These are phyloP conservation scores for Hanseniaspora sp. DNA, from an alignment of 1,139 yeast species.

Conservation along the genomic window DNA sequence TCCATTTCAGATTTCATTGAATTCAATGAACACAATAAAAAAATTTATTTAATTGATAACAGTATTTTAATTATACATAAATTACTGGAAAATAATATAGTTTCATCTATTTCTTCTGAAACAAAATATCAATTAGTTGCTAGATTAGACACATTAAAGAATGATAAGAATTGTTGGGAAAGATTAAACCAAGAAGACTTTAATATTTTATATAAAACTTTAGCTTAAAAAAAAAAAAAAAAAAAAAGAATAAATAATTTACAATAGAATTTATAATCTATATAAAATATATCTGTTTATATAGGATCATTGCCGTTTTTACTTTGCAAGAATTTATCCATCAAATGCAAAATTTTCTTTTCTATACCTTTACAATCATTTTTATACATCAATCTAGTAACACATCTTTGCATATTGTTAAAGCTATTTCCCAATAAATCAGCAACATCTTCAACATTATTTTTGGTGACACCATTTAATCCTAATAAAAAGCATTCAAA, in stretches of 20 bases:
- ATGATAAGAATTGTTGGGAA: neutral
- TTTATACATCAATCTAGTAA: neutral
- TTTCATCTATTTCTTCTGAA: conserved; percentile 37
- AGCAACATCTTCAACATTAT: conserved; percentile 1
- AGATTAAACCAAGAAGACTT: conserved; percentile 14
- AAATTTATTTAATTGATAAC: conserved; percentile 35
- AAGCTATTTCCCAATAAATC: neutral
- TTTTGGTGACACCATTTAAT: conserved; percentile 4
- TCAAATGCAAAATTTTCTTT: neutral
- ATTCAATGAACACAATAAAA: conserved; percentile 36
- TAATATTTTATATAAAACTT: neutral
- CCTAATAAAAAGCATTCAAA: conserved; percentile 2
- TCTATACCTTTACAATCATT: neutral
- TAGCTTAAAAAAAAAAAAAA: neutral
- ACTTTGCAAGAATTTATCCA: conserved; percentile 4
- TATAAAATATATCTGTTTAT: too few species aligned
- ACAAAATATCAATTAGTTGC: neutral
- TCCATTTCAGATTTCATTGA: conserved; percentile 34
- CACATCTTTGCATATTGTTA: neutral
- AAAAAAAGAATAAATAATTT: neutral
- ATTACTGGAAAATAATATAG: conserved; percentile 37
- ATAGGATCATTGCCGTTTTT: conserved; percentile 3
- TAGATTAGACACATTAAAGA: conserved; percentile 2
- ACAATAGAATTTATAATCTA: too few species aligned
- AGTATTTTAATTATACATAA: conserved; percentile 39